Evolutionary conservation across 306 rosid species (phyloP), one percentile per base, ranked within the genome.

Genomic region (Sechiopsis laciniata): DNA sequence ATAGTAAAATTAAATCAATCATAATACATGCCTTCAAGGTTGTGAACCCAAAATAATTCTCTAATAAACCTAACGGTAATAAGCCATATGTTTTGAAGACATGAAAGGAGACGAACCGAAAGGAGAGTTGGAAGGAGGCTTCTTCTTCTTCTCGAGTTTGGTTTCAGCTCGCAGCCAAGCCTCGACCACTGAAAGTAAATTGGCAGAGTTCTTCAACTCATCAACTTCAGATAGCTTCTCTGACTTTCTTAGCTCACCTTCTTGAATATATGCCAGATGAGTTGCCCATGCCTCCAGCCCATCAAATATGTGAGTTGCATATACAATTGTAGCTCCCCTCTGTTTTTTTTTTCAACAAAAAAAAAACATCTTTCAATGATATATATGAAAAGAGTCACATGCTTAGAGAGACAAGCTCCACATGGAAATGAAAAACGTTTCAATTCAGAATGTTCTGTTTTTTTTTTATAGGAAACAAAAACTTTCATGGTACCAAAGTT

Each of bases 201-300:
- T 93, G 57, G 76, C 75, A 24, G 94, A 88, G 74, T 77, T 79
- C 75, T 84, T 93, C 91, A 90, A 75, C 86, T 93, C 97, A 6
- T 75, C 71, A 48, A 90, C 83, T 78, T 86, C 87, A n/a, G 88
- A 84, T 76, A 93, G 55, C 85, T 85, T 90, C 80, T 88, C 91
- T 13, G 88, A 73, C 81, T 80, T 93, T 84, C 82, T 90, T 65
- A 90, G 82, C 78, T 85, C 89, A 29, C 98, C 98, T 1, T 87
- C 92, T 85, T 94, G 98, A 74, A 94, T 90, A 81, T 94, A 90
- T 77, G 97, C 98, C 63, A 94, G 80, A 83, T 94, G 95, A 54
- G 94, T 87, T 68, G 98, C 95, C 98, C 98, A 94, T 65, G 95
- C 85, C 86, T 90, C 98, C 75, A 90, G 88, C 65, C 98, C 98